A percentile compares a stretch with the other conserved stretches of the same genome.
Evolutionary conservation across 805 yeast genomes (phyloP).

Genomic region (Isabelozyma pseudorhagii): DNA sequence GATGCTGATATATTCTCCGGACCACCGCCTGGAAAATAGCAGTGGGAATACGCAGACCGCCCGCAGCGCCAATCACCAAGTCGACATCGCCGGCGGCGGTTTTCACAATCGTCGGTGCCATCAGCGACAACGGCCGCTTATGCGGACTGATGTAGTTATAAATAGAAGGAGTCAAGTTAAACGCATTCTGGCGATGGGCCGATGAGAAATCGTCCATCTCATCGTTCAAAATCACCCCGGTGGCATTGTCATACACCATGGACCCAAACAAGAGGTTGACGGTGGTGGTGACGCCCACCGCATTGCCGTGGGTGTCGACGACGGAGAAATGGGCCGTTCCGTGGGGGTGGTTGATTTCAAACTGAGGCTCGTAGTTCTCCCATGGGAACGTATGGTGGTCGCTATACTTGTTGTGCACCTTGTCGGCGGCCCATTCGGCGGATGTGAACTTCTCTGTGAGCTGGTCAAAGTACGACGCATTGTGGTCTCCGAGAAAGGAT

Average conservation of each 20-base stretch:
- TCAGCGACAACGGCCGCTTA: conserved; percentile 82
- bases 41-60: conserved; percentile 85
- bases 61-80: conserved; percentile 85
- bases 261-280: conserved; percentile 84
- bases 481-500: conserved; percentile 75
- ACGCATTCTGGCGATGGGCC: conserved; percentile 68
- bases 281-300: conserved; percentile 86
- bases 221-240: conserved; percentile 82
- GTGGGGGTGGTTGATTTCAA: conserved; percentile 72
- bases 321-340: conserved; percentile 90
- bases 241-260: conserved; percentile 69
- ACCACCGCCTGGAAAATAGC: conserved; percentile 79
- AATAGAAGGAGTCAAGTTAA: conserved; percentile 75
- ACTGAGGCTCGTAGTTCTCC: conserved; percentile 76
- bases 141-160: conserved; percentile 74
- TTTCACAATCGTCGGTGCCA: conserved; percentile 66
- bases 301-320: conserved; percentile 69
- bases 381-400: conserved; percentile 59
- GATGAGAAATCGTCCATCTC: conserved; percentile 94
- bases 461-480: conserved; percentile 26
- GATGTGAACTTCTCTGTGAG: conserved; percentile 44
- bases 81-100: conserved; percentile 39
- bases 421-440: conserved; percentile 53
- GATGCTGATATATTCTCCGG: conserved; percentile 55
- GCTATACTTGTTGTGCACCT: conserved; percentile 48